Percentiles rank a stretch among this genome's conserved stretches.
Conservation (phyloP, 768 basidiomycete species). For the Boletus pseudopeckii region DNA sequence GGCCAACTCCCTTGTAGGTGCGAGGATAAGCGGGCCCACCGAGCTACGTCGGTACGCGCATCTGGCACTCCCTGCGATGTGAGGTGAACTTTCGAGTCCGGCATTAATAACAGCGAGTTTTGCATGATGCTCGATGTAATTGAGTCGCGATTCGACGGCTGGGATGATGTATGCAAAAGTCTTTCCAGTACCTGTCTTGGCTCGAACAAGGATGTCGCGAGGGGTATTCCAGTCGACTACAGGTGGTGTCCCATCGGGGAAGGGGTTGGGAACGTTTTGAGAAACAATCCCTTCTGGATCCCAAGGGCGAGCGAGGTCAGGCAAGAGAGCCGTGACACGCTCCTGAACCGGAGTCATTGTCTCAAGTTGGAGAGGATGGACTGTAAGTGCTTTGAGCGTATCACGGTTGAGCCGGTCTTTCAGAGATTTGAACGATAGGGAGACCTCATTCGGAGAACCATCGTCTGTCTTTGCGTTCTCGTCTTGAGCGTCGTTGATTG, state of each 20-base stretch:
- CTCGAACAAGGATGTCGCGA: slow-evolving; percentile 81
- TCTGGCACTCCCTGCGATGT: slow-evolving; percentile 31
- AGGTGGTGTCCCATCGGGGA: background rate
- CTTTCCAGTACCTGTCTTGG: slow-evolving; percentile 88
- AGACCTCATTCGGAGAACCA: background rate
- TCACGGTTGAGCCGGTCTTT: slow-evolving; percentile 36
- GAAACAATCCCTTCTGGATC: slow-evolving; percentile 29
- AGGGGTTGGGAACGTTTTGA: background rate
- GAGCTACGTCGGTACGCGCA: slow-evolving; percentile 40
- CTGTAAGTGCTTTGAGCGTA: slow-evolving; percentile 58
- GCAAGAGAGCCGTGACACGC: slow-evolving; percentile 72
- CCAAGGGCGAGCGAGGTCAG: slow-evolving; percentile 59
- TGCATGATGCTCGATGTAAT: slow-evolving; percentile 47
- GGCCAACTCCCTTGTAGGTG: slow-evolving; percentile 87
- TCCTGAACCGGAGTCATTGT: slow-evolving; percentile 83
- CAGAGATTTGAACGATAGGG: slow-evolving; percentile 35
- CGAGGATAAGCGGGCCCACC: slow-evolving; percentile 78
- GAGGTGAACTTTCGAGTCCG: slow-evolving; percentile 34
- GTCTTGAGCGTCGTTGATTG: background rate
- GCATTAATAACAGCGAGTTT: slow-evolving; percentile 41
- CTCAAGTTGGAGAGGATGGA: slow-evolving; percentile 60
- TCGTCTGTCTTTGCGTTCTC: background rate
- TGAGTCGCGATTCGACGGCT: slow-evolving; percentile 73
- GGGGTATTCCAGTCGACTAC: slow-evolving; percentile 9
- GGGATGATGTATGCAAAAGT: slow-evolving; percentile 87